Evolutionary conservation across 2,329 filamentous ascomycete species (phyloP).

Genomic region (Aspergillus intermedius): DNA sequence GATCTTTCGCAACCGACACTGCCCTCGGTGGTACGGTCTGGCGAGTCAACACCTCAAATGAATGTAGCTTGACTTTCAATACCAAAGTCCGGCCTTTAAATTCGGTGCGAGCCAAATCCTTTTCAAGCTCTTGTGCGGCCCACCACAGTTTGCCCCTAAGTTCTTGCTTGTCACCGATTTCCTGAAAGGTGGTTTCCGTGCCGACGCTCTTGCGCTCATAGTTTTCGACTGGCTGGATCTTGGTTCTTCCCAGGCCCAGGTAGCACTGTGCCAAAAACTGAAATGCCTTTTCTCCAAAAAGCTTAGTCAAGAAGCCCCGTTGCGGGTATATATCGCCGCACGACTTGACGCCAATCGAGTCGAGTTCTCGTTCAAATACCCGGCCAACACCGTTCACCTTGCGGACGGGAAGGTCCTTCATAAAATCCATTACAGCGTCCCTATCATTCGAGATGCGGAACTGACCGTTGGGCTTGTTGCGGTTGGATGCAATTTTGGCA

Average conservation of each 20-base stretch:
- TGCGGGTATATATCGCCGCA: conserved; percentile 81
- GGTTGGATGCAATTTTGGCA: conserved; percentile 91
- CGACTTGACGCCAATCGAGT: conserved; percentile 77
- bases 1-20: conserved; percentile 66
- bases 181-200: conserved; percentile 84
- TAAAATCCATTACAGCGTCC: conserved; percentile 72
- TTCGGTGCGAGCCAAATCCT: conserved; percentile 70
- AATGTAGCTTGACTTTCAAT: conserved; percentile 89
- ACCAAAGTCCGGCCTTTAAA: conserved; percentile 88
- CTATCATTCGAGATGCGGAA: conserved; percentile 69
- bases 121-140: conserved; percentile 79
- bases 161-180: conserved; percentile 62
- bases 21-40: conserved; percentile 71
- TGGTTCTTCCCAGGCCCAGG: conserved; percentile 78
- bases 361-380: conserved; percentile 84
- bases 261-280: conserved; percentile 79
- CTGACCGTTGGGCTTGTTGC: conserved; percentile 95
- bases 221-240: conserved; percentile 77
- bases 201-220: conserved; percentile 91
- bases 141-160: conserved; percentile 71
- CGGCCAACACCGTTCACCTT: conserved; percentile 95
- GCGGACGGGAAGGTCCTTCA: conserved; percentile 72
- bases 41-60: conserved; percentile 82
- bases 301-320: conserved; percentile 62
- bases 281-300: conserved; percentile 90